A percentile compares a stretch with the other conserved stretches of the same genome.
phyloP scores from a whole-genome alignment of 306 rosid genomes.

The Gleditsia sinensis region DNA sequence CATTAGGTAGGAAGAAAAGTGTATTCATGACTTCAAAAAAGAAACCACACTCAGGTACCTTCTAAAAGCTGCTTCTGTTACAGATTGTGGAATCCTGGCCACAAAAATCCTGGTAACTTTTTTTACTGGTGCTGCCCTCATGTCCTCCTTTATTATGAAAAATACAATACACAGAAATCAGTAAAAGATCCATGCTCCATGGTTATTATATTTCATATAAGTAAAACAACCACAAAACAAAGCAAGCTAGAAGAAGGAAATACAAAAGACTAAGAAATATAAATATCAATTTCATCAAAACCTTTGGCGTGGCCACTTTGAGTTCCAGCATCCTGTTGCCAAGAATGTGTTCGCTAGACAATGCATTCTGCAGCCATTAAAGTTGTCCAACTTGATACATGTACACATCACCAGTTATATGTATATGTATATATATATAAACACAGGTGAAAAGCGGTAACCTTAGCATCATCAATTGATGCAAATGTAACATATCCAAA shows the following conservation, averaged over 20 bases:
- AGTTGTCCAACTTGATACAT: not conserved
- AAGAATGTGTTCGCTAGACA: slow-evolving; percentile 79
- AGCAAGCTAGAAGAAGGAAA: not conserved
- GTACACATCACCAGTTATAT: not conserved
- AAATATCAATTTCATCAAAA: slow-evolving; percentile 29
- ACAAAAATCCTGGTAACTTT: slow-evolving; percentile 90
- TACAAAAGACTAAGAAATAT: not conserved
- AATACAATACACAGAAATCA: slow-evolving; percentile 32
- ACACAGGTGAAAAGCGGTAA: slow-evolving; percentile 12
- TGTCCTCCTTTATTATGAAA: slow-evolving; percentile 74
- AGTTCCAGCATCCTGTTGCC: slow-evolving; percentile 90
- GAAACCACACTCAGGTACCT: slow-evolving; percentile 54
- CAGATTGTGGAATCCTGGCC: slow-evolving; percentile 90
- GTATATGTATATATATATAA: not conserved
- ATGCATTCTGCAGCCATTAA: slow-evolving; percentile 59
- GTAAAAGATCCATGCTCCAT: not conserved
- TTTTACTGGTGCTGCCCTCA: slow-evolving; percentile 79
- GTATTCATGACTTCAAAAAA: not conserved
- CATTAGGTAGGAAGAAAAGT: not conserved
- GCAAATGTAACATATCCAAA: slow-evolving; percentile 94
- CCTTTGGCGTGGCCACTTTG: slow-evolving; percentile 98
- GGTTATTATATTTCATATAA: not conserved
- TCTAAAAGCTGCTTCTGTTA: slow-evolving; percentile 76
- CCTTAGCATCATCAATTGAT: slow-evolving; percentile 91
- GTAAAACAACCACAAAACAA: slow-evolving; percentile 16